These are phyloP conservation scores for Acacia melanoxylon DNA, from an alignment of 306 rosid genomes.

Conservation along the genomic window DNA sequence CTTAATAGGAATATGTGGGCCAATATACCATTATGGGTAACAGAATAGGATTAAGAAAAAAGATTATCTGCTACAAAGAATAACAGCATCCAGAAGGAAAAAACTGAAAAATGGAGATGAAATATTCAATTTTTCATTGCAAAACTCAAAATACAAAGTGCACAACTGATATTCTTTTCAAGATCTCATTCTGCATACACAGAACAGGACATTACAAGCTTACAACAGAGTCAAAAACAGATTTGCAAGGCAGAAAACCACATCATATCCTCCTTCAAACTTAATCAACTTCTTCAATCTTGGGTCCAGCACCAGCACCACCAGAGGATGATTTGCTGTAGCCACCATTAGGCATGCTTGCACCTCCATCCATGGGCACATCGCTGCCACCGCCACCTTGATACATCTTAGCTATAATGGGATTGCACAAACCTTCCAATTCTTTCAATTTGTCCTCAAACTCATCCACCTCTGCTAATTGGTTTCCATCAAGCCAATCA, in stretches of 20 bases:
- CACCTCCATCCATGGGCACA: conserved; percentile 1
- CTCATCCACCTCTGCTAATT: background rate
- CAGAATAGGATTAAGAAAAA: too few species aligned
- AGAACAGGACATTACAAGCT: background rate
- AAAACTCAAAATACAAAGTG: background rate
- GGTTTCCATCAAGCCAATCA: background rate
- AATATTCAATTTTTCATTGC: background rate
- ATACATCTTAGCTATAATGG: background rate
- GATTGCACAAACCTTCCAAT: background rate
- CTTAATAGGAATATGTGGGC: background rate
- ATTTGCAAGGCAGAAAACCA: background rate
- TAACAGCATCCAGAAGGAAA: background rate
- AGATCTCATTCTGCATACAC: background rate
- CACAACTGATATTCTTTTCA: background rate
- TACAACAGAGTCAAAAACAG: background rate
- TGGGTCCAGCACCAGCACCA: background rate
- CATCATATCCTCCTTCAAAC: background rate
- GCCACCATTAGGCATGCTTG: background rate
- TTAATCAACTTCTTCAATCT: background rate
- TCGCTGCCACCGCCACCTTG: background rate
- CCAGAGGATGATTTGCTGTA: background rate
- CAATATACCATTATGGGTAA: background rate
- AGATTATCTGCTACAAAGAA: too few species aligned
- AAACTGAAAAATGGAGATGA: background rate
- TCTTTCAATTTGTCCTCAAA: background rate